Conservation (phyloP, 2,329 filamentous ascomycete species). For the Xylaria sp. region DNA sequence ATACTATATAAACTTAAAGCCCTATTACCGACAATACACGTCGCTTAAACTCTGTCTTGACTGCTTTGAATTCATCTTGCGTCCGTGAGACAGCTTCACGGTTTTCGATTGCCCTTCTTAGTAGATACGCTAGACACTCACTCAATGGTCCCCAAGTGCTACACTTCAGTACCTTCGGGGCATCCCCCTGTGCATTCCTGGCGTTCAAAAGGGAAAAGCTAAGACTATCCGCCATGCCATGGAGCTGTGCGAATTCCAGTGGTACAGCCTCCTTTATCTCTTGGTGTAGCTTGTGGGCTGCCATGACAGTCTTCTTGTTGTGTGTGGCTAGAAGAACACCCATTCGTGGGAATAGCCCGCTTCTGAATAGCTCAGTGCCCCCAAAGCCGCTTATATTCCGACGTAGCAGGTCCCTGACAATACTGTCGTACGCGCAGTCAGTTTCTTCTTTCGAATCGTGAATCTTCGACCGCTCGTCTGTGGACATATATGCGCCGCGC, state of each 20-base stretch:
- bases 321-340: constrained; percentile 19
- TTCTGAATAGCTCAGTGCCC: neutral
- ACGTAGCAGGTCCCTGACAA: constrained; percentile 5
- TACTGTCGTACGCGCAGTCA: neutral
- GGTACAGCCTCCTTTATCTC: neutral
- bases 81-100: constrained; percentile 16
- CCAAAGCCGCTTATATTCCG: neutral
- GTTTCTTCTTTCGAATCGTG: constrained; percentile 8
- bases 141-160: constrained; percentile 16
- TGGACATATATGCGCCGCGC: constrained; percentile 14
- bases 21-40: constrained; percentile 4
- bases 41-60: constrained; percentile 10
- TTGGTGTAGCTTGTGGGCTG: constrained; percentile 16
- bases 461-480: constrained; percentile 16
- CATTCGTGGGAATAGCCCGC: neutral
- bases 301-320: constrained; percentile 10
- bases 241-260: constrained; percentile 16
- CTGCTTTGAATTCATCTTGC: constrained; percentile 11
- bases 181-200: constrained; percentile 2
- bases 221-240: constrained; percentile 19
- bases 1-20: neutral
- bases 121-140: constrained; percentile 14
- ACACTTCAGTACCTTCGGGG: constrained; percentile 15
- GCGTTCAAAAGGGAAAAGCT: constrained; percentile 13
- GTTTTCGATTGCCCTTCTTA: constrained; percentile 13